A percentile compares a stretch with the other conserved stretches of the same genome.
These are phyloP conservation scores for Porogramme epimiltina DNA, from an alignment of 1,284 basidiomycete species.

Conservation along the genomic window DNA sequence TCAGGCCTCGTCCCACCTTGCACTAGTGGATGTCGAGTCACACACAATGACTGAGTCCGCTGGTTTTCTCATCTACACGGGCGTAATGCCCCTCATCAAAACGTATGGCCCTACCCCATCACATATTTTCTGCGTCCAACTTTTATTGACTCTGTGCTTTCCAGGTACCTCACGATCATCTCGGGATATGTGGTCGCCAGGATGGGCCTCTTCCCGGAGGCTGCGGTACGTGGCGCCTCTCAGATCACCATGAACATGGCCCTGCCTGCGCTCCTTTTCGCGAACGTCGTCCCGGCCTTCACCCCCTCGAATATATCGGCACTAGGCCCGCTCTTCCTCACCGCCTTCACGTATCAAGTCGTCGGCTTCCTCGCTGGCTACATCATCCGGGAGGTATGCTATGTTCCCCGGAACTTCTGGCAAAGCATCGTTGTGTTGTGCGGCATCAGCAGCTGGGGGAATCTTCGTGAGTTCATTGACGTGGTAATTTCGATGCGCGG, in stretches of 20 bases:
- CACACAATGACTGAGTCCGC: conserved; percentile 23
- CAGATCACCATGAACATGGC: conserved; percentile 42
- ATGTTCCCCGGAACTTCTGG: conserved; percentile 44
- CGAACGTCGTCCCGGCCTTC: conserved; percentile 44
- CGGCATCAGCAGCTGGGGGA: conserved; percentile 53
- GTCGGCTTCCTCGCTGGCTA: conserved; percentile 37
- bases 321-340: conserved; percentile 40
- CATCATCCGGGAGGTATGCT: conserved; percentile 41
- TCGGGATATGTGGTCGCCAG: conserved; percentile 37
- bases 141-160: background rate
- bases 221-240: conserved; percentile 39
- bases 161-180: conserved; percentile 36
- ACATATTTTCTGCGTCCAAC: background rate
- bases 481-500: too few species aligned
- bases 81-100: conserved; percentile 36
- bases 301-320: conserved; percentile 39
- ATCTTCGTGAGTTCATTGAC: conserved; percentile 32
- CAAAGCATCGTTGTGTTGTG: conserved; percentile 41
- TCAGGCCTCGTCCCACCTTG: too few species aligned
- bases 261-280: conserved; percentile 41
- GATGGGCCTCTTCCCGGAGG: conserved; percentile 36
- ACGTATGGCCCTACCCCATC: conserved; percentile 24
- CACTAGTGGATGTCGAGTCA: too few species aligned
- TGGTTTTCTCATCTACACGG: conserved; percentile 33
- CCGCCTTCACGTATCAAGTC: conserved; percentile 36